Conservation (phyloP, 73 alveolate species). For the Symbiodinium natans region DNA sequence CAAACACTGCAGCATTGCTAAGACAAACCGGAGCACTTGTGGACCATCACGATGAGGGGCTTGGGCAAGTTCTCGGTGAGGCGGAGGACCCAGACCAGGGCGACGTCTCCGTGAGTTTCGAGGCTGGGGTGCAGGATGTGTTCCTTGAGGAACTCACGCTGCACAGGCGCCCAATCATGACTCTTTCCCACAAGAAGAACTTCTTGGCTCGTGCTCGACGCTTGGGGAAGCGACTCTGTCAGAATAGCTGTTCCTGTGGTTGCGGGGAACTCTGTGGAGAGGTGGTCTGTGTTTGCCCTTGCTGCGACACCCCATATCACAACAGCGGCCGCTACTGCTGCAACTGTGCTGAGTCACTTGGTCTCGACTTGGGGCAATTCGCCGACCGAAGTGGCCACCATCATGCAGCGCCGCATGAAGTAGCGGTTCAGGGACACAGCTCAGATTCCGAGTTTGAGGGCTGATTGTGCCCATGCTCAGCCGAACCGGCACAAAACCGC, state of each 20-base stretch:
- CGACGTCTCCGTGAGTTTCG: background rate
- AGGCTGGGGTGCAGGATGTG: background rate
- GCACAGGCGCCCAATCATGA: constrained; percentile 3
- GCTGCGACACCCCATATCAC: constrained; percentile 29
- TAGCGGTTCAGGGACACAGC: background rate
- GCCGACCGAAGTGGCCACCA: background rate
- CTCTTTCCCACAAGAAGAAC: background rate
- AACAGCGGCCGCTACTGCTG: constrained; percentile 27
- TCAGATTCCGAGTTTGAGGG: background rate
- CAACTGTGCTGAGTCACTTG: constrained; percentile 18
- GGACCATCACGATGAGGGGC: constrained; percentile 2
- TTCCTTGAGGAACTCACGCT: background rate
- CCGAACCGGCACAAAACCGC: too few relatives aligned
- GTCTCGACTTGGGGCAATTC: background rate
- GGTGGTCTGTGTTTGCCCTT: background rate
- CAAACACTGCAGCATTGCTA: too few relatives aligned
- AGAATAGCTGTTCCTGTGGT: constrained; percentile 29
- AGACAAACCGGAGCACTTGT: background rate
- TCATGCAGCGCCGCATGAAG: background rate
- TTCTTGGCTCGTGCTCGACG: constrained; percentile 4
- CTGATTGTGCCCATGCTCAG: too few relatives aligned
- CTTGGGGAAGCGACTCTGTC: constrained; percentile 7
- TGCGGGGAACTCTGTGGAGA: constrained; percentile 5
- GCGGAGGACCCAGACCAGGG: background rate
- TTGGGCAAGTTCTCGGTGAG: background rate